Conservation (phyloP, 805 yeast genomes). For the Ogataea parapolymorpha region DNA sequence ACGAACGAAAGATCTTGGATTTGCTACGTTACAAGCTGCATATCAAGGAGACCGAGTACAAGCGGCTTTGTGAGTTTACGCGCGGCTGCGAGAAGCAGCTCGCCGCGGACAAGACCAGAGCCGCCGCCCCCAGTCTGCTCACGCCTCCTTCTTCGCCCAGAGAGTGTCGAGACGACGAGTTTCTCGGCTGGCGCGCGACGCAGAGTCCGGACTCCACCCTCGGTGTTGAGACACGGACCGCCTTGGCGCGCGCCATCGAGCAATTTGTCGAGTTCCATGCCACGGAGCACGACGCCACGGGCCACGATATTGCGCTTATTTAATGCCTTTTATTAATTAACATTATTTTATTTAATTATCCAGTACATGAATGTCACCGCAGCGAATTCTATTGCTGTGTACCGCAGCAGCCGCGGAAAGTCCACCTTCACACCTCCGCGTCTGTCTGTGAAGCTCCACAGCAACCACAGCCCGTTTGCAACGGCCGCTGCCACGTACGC, state of each 20-base stretch:
- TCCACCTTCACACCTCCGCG: neutral
- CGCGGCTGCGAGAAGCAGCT: neutral
- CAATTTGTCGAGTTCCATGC: conserved; percentile 13
- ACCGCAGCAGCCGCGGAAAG: neutral
- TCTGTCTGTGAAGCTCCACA: conserved; percentile 9
- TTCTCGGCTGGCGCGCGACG: conserved; percentile 6
- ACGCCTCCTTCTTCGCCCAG: conserved; percentile 9
- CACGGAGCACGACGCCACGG: conserved; percentile 9
- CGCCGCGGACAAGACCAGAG: neutral
- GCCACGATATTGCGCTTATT: neutral
- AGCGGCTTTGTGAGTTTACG: conserved; percentile 26
- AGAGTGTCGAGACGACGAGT: conserved; percentile 9
- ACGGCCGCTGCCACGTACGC: conserved; percentile 38
- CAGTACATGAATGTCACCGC: conserved; percentile 11
- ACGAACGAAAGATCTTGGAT: conserved; percentile 51
- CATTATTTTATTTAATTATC: neutral
- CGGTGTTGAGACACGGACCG: conserved; percentile 14
- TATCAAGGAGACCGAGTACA: conserved; percentile 47
- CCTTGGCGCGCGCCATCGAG: conserved; percentile 8
- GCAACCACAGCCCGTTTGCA: conserved; percentile 18
- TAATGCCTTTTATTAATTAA: neutral
- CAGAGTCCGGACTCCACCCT: conserved; percentile 7
- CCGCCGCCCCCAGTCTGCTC: neutral
- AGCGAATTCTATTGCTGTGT: neutral
- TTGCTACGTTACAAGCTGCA: conserved; percentile 56